Conservation (phyloP, 495 filamentous ascomycete species). For the Podospora comata region DNA sequence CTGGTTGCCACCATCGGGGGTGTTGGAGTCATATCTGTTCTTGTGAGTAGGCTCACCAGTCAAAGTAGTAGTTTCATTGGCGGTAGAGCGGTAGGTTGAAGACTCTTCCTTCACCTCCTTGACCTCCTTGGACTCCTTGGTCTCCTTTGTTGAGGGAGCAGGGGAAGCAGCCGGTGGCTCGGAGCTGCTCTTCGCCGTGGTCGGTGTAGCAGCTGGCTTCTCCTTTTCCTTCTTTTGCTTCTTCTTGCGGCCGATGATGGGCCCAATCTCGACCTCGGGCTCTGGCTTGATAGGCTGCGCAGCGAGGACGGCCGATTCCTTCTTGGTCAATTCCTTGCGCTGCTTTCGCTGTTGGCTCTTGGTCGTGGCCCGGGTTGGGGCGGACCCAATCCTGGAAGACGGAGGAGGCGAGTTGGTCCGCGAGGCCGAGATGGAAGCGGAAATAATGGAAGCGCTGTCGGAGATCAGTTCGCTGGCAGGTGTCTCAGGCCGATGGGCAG, state of each 20-base stretch:
- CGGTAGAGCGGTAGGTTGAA: constrained; percentile 33
- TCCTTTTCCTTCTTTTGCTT: constrained; percentile 77
- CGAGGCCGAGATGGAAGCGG: constrained; percentile 69
- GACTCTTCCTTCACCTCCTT: constrained; percentile 37
- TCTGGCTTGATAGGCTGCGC: constrained; percentile 54
- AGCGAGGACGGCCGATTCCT: constrained; percentile 49
- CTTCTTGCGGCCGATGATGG: constrained; percentile 83
- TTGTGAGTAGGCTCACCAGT: constrained; percentile 28
- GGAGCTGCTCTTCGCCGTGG: constrained; percentile 41
- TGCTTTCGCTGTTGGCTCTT: constrained; percentile 93
- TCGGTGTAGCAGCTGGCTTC: constrained; percentile 28
- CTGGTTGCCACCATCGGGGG: constrained; percentile 12
- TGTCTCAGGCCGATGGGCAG: constrained; percentile 66
- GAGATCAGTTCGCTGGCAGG: constrained; percentile 72
- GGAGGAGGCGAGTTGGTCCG: constrained; percentile 78
- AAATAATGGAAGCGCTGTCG: constrained; percentile 73
- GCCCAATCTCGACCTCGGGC: constrained; percentile 62
- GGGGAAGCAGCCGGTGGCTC: constrained; percentile 29
- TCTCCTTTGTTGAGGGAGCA: constrained; percentile 33
- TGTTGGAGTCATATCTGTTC: constrained; percentile 19
- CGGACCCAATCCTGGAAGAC: constrained; percentile 64
- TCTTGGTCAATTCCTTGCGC: constrained; percentile 66
- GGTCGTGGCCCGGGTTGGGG: constrained; percentile 72
- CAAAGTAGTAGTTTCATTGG: constrained; percentile 34
- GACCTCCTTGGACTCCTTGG: constrained; percentile 26